These are phyloP conservation scores for Kappamyces sp. DNA, from an alignment of 192 early-diverging fungal species.

Conservation along the genomic window DNA sequence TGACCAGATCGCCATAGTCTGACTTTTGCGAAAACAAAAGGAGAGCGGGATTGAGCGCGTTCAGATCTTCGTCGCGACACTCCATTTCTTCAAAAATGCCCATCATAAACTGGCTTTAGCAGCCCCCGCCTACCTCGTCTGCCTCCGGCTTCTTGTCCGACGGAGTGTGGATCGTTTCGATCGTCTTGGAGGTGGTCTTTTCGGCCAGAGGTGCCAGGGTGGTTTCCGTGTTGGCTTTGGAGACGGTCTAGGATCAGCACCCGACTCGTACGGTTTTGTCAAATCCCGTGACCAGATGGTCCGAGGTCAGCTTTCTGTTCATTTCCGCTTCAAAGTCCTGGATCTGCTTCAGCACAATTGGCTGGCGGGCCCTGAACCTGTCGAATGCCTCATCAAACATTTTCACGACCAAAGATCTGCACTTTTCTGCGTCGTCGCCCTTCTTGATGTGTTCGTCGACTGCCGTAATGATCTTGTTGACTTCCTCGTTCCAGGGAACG, in stretches of 20 bases:
- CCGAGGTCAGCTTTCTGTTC: constrained; percentile 37
- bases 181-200: constrained; percentile 11
- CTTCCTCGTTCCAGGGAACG: constrained; percentile 15
- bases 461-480: not conserved
- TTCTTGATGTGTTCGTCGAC: constrained; percentile 13
- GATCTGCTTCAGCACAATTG: constrained; percentile 29
- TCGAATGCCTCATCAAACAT: constrained; percentile 13
- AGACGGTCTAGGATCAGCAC: not conserved
- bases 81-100: constrained; percentile 8
- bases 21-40: constrained; percentile 10
- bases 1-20: constrained; percentile 22
- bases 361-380: constrained; percentile 18
- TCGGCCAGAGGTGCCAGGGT: constrained; percentile 11
- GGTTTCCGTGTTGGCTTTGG: constrained; percentile 10
- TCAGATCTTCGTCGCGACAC: constrained; percentile 5
- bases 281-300: constrained; percentile 41
- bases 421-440: constrained; percentile 14
- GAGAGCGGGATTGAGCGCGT: constrained; percentile 1
- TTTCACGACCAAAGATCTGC: not conserved
- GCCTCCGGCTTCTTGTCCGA: constrained; percentile 40
- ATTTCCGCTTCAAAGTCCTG: constrained; percentile 36
- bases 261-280: constrained; percentile 33
- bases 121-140: constrained; percentile 57
- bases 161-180: constrained; percentile 42
- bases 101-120: constrained; percentile 34